Base-by-base conservation (phyloP, 2,329 filamentous ascomycete genomes). In the Phialophora expanda region DNA sequence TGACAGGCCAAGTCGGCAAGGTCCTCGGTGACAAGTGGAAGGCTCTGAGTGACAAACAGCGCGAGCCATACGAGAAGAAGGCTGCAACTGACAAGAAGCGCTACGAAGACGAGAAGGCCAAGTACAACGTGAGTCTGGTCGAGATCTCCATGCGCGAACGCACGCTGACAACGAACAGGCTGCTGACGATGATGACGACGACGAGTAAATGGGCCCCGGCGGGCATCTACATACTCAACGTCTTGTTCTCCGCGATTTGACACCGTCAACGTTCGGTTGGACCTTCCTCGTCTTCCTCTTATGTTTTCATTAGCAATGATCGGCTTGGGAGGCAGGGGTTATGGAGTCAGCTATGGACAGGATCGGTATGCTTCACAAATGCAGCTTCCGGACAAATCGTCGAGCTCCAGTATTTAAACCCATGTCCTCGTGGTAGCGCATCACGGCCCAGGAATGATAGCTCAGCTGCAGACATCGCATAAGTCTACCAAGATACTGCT, bases 21-120 rank as follows among this genome's bases (percentile, higher is more conserved):
- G 86, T 95, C 76, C 92, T 99, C 68, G 95, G 95, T 82, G 93
- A 97, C 87, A 90, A 91, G 84, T 99, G 95, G 95, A 99, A 99
- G 92, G 91, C 89, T 67, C 86, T 99, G 72, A 91, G 87, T 81
- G 92, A 97, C 74, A 92, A 95, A 86, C 92, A 98, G 81, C 93
- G 94, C 75, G 83, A 86, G 70, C 95, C 95, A 11, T 99, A 98
- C 77, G 94, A 98, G 83, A 91, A 92, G 79, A 98, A 98, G 90
- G 95, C 95, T 77, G 92, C 91, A 60, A 85, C 90, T 71, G 95
- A 99, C 84, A 99, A 98, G 92, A 97, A 98, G 90, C 90, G 95
- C 69, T 99, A 98, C 79, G 94, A 98, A 81, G 92, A 97, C 74
- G 93, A 98, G 87, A 99, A 99, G 87, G 89, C 90, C 73, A 91